Evolutionary conservation across 805 yeast genomes (phyloP).

Genomic region (Wickerhamiella qilinensis): DNA sequence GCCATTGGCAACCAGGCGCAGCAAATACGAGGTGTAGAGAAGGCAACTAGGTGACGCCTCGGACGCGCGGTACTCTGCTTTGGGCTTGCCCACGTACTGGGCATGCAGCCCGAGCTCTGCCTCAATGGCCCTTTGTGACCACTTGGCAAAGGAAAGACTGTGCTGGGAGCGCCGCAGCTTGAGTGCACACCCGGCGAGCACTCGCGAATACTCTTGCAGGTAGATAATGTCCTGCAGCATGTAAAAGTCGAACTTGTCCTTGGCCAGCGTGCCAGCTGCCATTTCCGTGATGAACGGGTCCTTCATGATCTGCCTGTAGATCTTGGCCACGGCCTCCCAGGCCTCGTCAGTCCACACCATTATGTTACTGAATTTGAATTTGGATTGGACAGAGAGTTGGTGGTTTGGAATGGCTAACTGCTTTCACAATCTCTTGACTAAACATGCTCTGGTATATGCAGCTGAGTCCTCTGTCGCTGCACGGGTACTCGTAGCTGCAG

Average conservation of each 20-base stretch:
- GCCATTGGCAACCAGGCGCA: slow-evolving; percentile 7
- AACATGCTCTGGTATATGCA: too few relatives aligned
- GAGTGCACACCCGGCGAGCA: slow-evolving; percentile 9
- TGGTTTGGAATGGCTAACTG: slow-evolving; percentile 7
- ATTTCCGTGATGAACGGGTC: slow-evolving; percentile 8
- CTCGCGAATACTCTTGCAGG: slow-evolving; percentile 10
- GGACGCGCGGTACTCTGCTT: background rate
- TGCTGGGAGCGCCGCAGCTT: slow-evolving; percentile 4
- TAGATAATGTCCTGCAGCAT: slow-evolving; percentile 13
- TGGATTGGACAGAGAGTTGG: slow-evolving; percentile 4
- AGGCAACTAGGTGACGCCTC: slow-evolving; percentile 7
- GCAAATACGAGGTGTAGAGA: slow-evolving; percentile 10
- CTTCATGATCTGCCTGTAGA: too few relatives aligned
- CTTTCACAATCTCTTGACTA: too few relatives aligned
- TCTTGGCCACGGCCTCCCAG: too few relatives aligned
- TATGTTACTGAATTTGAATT: background rate
- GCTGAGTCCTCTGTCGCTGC: too few relatives aligned
- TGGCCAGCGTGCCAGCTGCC: slow-evolving; percentile 9
- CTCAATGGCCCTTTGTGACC: slow-evolving; percentile 5
- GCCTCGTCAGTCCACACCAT: too few relatives aligned
- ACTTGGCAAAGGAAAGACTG: slow-evolving; percentile 5
- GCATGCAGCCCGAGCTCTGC: slow-evolving; percentile 12
- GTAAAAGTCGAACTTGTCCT: slow-evolving; percentile 7
- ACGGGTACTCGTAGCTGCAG: too few relatives aligned
- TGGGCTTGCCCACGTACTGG: slow-evolving; percentile 3